Evolutionary conservation across 805 yeast species (phyloP).

Genomic region (Candida verbasci): DNA sequence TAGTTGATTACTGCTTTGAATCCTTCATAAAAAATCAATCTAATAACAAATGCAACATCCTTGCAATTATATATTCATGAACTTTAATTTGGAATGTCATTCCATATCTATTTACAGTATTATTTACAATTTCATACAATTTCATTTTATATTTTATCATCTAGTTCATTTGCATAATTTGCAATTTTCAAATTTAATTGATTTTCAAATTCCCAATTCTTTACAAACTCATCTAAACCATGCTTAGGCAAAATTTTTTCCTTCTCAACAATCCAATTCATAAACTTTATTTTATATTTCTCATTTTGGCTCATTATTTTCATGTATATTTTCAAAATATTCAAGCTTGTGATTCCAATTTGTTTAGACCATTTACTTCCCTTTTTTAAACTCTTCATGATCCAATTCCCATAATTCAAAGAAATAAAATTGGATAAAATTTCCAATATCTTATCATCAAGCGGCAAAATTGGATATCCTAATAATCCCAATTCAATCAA

Average conservation of each 20-base stretch:
- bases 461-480: constrained; percentile 42
- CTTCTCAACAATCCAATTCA: constrained; percentile 29
- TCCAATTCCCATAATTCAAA: constrained; percentile 50
- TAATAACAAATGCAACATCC: too few species aligned
- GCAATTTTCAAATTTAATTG: constrained; percentile 16
- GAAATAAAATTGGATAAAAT: constrained; percentile 52
- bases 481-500: constrained; percentile 54
- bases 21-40: too few species aligned
- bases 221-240: constrained; percentile 25
- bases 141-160: constrained; percentile 7
- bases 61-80: too few species aligned
- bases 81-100: too few species aligned
- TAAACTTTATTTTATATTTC: constrained; percentile 16
- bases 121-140: not conserved
- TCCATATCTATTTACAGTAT: too few species aligned
- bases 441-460: constrained; percentile 12
- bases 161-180: constrained; percentile 10
- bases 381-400: constrained; percentile 39
- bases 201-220: constrained; percentile 17
- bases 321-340: constrained; percentile 39
- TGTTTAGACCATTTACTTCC: constrained; percentile 45
- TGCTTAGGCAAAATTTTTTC: constrained; percentile 32
- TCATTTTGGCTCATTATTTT: constrained; percentile 35
- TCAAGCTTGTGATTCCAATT: constrained; percentile 40
- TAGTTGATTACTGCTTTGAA: too few species aligned